A percentile compares a stretch with the other conserved stretches of the same genome.
These are phyloP conservation scores for Beauveria varroae DNA, from an alignment of 2,329 filamentous ascomycete species.

Conservation along the genomic window DNA sequence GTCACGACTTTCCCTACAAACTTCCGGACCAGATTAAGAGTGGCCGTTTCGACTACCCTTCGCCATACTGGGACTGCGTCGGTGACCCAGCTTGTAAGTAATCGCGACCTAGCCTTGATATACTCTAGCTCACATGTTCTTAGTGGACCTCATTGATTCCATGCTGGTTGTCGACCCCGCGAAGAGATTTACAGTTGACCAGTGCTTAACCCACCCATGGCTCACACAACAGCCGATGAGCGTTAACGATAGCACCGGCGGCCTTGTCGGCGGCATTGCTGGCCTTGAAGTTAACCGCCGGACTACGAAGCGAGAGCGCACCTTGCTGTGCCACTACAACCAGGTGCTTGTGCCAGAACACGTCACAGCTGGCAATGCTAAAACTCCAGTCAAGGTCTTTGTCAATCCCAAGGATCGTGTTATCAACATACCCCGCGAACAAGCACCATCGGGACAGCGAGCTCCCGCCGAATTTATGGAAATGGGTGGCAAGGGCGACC, in stretches of 20 bases:
- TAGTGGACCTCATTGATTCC: slow-evolving; percentile 81
- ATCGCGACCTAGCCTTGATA: neutral
- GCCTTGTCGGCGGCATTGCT: slow-evolving; percentile 78
- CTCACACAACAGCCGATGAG: slow-evolving; percentile 55
- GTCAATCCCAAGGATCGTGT: slow-evolving; percentile 54
- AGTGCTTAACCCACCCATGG: slow-evolving; percentile 91
- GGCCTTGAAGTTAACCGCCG: slow-evolving; percentile 77
- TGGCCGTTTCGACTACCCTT: slow-evolving; percentile 88
- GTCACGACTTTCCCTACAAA: slow-evolving; percentile 71
- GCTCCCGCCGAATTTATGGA: slow-evolving; percentile 71
- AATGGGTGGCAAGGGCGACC: slow-evolving; percentile 80
- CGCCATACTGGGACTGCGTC: slow-evolving; percentile 72
- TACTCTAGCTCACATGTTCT: neutral
- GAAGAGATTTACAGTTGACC: slow-evolving; percentile 77
- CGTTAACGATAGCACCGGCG: slow-evolving; percentile 81
- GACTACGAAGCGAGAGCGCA: slow-evolving; percentile 74
- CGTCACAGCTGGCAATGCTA: slow-evolving; percentile 49
- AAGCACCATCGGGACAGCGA: slow-evolving; percentile 58
- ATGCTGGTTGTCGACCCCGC: slow-evolving; percentile 90
- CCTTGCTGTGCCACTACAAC: slow-evolving; percentile 75
- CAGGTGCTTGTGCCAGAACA: slow-evolving; percentile 50
- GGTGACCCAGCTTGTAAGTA: slow-evolving; percentile 59
- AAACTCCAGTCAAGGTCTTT: slow-evolving; percentile 63
- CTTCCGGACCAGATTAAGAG: slow-evolving; percentile 84
- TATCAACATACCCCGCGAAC: slow-evolving; percentile 45